phyloP scores from a whole-genome alignment of 2,329 filamentous ascomycete genomes.

The Passalora sequoiae region DNA sequence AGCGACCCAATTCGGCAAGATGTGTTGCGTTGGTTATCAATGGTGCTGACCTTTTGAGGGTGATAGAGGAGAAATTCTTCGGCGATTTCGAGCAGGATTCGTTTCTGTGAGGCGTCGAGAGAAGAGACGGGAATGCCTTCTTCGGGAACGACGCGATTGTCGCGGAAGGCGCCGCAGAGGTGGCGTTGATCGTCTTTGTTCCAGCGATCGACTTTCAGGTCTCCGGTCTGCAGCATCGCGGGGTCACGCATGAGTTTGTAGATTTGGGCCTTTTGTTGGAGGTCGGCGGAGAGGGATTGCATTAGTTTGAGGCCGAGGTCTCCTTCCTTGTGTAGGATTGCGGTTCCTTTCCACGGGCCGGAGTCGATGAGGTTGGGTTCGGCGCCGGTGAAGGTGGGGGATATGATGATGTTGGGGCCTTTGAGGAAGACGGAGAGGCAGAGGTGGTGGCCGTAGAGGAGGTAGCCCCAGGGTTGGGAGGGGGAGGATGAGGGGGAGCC shows the following conservation, averaged over 20 bases:
- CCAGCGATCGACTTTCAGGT: constrained; percentile 57
- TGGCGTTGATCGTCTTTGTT: constrained; percentile 78
- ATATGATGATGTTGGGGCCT: constrained; percentile 59
- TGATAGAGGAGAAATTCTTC: constrained; percentile 65
- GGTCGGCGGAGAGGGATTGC: constrained; percentile 52
- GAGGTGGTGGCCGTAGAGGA: constrained; percentile 74
- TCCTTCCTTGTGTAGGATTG: constrained; percentile 63
- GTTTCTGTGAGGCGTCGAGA: constrained; percentile 48
- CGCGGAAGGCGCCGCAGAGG: constrained; percentile 69
- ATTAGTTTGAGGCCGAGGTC: constrained; percentile 62
- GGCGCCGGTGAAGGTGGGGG: constrained; percentile 73
- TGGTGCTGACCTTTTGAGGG: constrained; percentile 48
- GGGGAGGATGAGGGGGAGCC: constrained; percentile 55
- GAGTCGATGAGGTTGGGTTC: constrained; percentile 71
- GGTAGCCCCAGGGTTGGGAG: constrained; percentile 62
- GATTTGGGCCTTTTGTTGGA: constrained; percentile 50
- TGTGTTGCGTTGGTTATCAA: too few relatives aligned
- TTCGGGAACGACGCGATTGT: constrained; percentile 69
- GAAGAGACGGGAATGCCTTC: constrained; percentile 59
- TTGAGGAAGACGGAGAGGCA: constrained; percentile 68
- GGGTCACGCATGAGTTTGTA: constrained; percentile 60
- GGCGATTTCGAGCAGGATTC: constrained; percentile 54
- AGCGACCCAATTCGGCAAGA: too few relatives aligned
- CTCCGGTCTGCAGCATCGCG: constrained; percentile 53
- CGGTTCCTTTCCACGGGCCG: constrained; percentile 58